Evolutionary conservation across 2,329 filamentous ascomycete species (phyloP), one percentile per base, ranked within the genome.

Genomic region (Nigrospora oryzae): DNA sequence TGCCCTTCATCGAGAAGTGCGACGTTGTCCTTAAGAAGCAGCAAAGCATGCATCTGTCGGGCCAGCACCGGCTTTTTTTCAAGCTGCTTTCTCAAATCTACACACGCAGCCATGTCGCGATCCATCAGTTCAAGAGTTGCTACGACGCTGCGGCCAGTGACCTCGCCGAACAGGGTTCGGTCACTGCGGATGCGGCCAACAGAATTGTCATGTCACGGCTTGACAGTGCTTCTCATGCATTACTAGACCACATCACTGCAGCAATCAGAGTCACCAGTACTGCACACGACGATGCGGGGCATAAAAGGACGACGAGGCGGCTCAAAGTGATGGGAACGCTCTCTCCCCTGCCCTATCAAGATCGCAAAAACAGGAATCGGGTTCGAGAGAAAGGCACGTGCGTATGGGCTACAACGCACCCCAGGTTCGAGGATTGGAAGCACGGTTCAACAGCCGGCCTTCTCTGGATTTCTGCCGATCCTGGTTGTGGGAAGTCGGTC

Each of bases 401-500:
- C 19, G 45, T 50, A 46, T 53, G 48, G 51, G 52, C 51, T 32
- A 50, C 45, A 3, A 12, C 36, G 33, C 51, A 53, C 30, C 32
- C 1, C 7, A 43, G 35, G 28, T 53, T 53, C 32, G 40, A 36
- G 16, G 34, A 45, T 3, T 59, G 56, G 56, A 43, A 42, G 19
- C 40, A 50, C 7, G 50, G 46, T 16, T 15, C 49, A 19, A 16
- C 32, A 13, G 55, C 56, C 5, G 44, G 47, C 30, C 42, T 62
- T 11, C 56, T 66, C 14, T 64, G 58, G 57, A 59, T 69, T 2
- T 68, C 67, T 23, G 68, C 66, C 10, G 61, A 69, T 43, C 68
- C 68, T 3, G 68, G 68, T 0, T 69, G 64, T 36, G 68, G 67
- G 10, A 71, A 71, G 48, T 70, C 69, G 0, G 68, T 71, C 8